Conservation (phyloP, 495 filamentous ascomycete species). For the Neurospora tetrasperma region DNA sequence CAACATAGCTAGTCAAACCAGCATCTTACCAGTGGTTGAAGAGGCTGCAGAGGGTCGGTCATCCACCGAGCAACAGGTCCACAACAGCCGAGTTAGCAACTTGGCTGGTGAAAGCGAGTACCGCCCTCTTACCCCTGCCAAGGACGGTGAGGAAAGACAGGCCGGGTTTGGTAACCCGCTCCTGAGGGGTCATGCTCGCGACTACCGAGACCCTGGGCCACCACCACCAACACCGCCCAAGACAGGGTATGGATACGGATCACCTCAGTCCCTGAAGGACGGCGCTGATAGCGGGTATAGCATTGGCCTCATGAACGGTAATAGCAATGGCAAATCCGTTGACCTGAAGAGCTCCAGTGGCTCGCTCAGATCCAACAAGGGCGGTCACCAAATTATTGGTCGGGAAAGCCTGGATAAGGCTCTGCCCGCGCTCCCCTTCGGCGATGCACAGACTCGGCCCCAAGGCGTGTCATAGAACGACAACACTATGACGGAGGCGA, state of each 20-base stretch:
- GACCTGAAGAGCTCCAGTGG: constrained; percentile 17
- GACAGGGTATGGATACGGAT: constrained; percentile 20
- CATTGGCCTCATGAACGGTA: constrained; percentile 5
- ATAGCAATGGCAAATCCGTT: constrained; percentile 3
- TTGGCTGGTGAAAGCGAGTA: constrained; percentile 28
- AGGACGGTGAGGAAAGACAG: constrained; percentile 29
- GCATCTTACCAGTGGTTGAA: constrained; percentile 83
- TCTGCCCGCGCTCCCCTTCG: constrained; percentile 41
- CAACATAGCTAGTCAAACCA: constrained; percentile 41
- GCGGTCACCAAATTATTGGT: constrained; percentile 19
- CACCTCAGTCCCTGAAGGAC: constrained; percentile 23
- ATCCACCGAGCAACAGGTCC: constrained; percentile 40
- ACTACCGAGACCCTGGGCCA: constrained; percentile 20
- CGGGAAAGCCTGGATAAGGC: constrained; percentile 44
- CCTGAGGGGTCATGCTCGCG: constrained; percentile 27
- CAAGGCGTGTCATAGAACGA: constrained; percentile 16
- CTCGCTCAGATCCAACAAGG: constrained; percentile 18
- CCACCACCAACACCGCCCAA: constrained; percentile 38
- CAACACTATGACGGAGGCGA: background rate
- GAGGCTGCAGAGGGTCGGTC: constrained; percentile 78
- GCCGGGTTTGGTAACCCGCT: constrained; percentile 34
- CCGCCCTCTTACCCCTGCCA: constrained; percentile 30
- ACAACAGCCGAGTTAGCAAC: constrained; percentile 33
- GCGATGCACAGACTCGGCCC: background rate
- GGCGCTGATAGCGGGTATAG: constrained; percentile 30